These are phyloP conservation scores for Xylaria arbuscula DNA, from an alignment of 2,329 filamentous ascomycete species.

Conservation along the genomic window DNA sequence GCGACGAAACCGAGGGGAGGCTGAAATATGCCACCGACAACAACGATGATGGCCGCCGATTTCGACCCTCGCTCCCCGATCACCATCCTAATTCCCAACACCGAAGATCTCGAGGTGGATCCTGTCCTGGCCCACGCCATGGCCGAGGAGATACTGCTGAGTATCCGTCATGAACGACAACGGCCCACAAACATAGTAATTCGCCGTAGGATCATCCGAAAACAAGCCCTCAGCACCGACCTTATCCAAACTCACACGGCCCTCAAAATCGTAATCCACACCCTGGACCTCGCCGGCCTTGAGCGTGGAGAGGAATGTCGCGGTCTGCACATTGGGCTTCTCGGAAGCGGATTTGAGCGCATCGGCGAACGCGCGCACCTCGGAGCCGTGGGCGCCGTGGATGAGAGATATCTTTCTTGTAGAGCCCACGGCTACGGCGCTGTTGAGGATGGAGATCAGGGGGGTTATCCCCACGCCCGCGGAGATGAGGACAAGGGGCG, in stretches of 20 bases:
- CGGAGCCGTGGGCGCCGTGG: conserved; percentile 66
- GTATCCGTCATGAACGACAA: conserved; percentile 74
- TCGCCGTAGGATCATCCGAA: conserved; percentile 62
- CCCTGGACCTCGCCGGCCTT: conserved; percentile 58
- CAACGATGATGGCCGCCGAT: background rate
- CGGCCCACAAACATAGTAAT: conserved; percentile 80
- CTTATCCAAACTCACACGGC: conserved; percentile 68
- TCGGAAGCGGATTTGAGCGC: conserved; percentile 59
- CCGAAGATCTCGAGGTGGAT: conserved; percentile 76
- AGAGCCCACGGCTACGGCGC: conserved; percentile 45
- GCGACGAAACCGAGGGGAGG: background rate
- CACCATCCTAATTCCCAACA: conserved; percentile 50
- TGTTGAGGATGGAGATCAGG: conserved; percentile 73
- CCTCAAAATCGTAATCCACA: conserved; percentile 68
- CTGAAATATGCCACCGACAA: background rate
- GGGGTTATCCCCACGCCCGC: conserved; percentile 77
- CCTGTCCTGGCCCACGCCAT: conserved; percentile 67
- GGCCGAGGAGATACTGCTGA: conserved; percentile 61
- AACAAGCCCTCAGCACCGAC: conserved; percentile 66
- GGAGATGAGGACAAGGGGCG: conserved; percentile 73
- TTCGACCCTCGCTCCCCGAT: background rate
- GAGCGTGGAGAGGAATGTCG: conserved; percentile 69
- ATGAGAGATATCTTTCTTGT: conserved; percentile 69
- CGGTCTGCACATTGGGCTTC: conserved; percentile 60
- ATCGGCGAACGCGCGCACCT: conserved; percentile 65